A percentile compares a stretch with the other conserved stretches of the same genome.
These are phyloP conservation scores for Penicillium sp. DNA, from an alignment of 2,329 filamentous ascomycete species.

Conservation along the genomic window DNA sequence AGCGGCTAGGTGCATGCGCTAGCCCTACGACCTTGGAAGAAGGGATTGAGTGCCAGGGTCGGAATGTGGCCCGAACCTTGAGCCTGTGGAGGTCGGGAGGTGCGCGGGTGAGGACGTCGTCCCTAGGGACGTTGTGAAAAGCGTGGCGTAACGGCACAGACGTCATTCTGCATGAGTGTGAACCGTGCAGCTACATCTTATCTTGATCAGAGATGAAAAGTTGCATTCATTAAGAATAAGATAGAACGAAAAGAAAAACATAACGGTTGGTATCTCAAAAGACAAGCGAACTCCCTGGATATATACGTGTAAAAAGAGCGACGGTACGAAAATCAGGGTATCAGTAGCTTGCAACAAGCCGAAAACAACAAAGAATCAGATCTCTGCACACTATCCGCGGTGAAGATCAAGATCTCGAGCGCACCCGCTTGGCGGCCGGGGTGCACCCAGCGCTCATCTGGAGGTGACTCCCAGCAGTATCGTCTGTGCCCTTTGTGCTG, in stretches of 20 bases:
- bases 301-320: slow-evolving; percentile 2
- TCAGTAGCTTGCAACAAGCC: background rate
- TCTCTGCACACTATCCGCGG: background rate
- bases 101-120: background rate
- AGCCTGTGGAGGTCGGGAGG: no score
- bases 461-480: slow-evolving; percentile 24
- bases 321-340: slow-evolving; percentile 3
- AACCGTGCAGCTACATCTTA: slow-evolving; percentile 10
- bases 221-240: background rate
- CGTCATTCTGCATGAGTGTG: slow-evolving; percentile 16
- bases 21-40: background rate
- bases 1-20: slow-evolving; percentile 6
- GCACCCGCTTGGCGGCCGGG: slow-evolving; percentile 37
- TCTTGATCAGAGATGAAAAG: slow-evolving; percentile 5
- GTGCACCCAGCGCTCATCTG: slow-evolving; percentile 40
- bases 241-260: background rate
- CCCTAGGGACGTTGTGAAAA: background rate
- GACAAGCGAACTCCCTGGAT: slow-evolving; percentile 6
- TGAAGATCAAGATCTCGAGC: slow-evolving; percentile 28
- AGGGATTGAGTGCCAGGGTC: background rate
- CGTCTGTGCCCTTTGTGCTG: slow-evolving; percentile 18
- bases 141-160: slow-evolving; percentile 16
- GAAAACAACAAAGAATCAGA: background rate
- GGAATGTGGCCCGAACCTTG: background rate
- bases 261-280: slow-evolving; percentile 19